phyloP scores from a whole-genome alignment of 306 rosid genomes.

The Neltuma alba region DNA sequence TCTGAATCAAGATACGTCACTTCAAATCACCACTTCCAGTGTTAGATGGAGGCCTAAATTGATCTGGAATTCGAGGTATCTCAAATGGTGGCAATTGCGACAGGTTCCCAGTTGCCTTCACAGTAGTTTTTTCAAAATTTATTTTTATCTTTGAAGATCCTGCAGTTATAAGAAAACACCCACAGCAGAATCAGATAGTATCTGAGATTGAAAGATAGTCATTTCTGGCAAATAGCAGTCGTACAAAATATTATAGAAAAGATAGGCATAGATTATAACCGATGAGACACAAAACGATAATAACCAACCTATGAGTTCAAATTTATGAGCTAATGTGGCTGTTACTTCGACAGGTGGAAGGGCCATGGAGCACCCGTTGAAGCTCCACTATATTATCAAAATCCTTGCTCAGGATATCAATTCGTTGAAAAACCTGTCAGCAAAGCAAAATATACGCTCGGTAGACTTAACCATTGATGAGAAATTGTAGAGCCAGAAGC shows the following conservation, averaged over 20 bases:
- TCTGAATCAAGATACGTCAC: conserved; percentile 74
- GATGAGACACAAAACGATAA: not conserved
- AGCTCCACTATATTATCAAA: conserved; percentile 91
- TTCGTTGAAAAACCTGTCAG: conserved; percentile 86
- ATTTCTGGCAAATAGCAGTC: conserved; percentile 12
- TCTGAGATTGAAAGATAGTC: conserved; percentile 10
- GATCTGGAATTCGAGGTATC: conserved; percentile 80
- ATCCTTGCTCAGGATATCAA: conserved; percentile 78
- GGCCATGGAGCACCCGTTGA: conserved; percentile 94
- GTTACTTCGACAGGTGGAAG: conserved; percentile 70
- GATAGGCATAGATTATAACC: not conserved
- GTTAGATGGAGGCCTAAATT: conserved; percentile 74
- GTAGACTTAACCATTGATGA: not conserved
- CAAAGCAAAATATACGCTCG: not conserved
- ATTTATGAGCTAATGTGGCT: conserved; percentile 95
- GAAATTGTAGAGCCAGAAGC: conserved; percentile 4
- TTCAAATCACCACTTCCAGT: conserved; percentile 84
- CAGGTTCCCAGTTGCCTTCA: conserved; percentile 76
- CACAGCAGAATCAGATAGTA: not conserved
- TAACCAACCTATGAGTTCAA: conserved; percentile 79
- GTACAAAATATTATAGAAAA: conserved; percentile 14
- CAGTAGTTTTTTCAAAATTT: conserved; percentile 76
- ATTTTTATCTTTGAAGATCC: conserved; percentile 82
- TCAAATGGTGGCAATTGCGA: conserved; percentile 89
- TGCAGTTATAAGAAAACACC: conserved; percentile 32